These are phyloP conservation scores for Pochonia chlamydosporia DNA, from an alignment of 2,329 filamentous ascomycete species.

Conservation along the genomic window DNA sequence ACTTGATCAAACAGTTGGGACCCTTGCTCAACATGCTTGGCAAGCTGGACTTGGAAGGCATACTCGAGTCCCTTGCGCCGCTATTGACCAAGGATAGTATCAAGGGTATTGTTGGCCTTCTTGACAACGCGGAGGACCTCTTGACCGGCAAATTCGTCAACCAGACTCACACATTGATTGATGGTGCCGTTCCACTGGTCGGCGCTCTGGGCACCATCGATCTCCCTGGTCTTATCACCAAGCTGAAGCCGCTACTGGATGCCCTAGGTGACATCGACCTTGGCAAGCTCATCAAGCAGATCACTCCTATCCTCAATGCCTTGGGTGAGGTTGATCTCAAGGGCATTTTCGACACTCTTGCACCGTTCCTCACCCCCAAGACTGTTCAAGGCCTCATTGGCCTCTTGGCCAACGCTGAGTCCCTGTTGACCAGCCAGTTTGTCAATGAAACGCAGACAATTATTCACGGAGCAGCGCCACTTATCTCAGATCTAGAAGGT, in stretches of 20 bases:
- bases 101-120: constrained; percentile 25
- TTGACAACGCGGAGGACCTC: constrained; percentile 29
- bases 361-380: constrained; percentile 27
- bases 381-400: constrained; percentile 29
- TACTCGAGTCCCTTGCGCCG: constrained; percentile 26
- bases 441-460: constrained; percentile 35
- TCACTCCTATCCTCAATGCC: constrained; percentile 22
- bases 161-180: constrained; percentile 24
- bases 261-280: constrained; percentile 24
- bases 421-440: constrained; percentile 30
- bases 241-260: constrained; percentile 24
- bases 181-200: constrained; percentile 29
- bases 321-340: constrained; percentile 27
- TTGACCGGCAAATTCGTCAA: constrained; percentile 24
- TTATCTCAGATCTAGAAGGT: constrained; percentile 26
- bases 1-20: constrained; percentile 20
- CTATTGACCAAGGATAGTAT: constrained; percentile 27
- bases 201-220: constrained; percentile 28
- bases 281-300: constrained; percentile 17
- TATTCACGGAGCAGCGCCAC: constrained; percentile 29
- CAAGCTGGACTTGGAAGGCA: constrained; percentile 25
- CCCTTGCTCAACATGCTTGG: constrained; percentile 24
- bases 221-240: constrained; percentile 22
- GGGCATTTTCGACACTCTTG: constrained; percentile 25
- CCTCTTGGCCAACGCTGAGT: constrained; percentile 30